Conservation (phyloP, 768 basidiomycete genomes). For the Xanthoconium stramineum region DNA sequence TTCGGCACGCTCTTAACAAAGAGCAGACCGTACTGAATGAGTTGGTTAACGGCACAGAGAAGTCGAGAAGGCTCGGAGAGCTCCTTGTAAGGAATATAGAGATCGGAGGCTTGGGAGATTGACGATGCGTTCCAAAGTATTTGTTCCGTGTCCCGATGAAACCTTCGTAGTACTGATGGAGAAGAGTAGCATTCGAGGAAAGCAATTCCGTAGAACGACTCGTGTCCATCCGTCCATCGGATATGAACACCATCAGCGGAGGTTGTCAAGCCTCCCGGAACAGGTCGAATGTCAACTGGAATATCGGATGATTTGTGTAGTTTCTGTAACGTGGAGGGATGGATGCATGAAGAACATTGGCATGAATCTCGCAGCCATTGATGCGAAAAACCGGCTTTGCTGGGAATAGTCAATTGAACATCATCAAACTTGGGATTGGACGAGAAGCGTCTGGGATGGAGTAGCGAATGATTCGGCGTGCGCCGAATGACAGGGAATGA, state of each 20-base stretch:
- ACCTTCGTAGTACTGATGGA: slow-evolving; percentile 32
- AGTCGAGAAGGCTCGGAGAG: slow-evolving; percentile 47
- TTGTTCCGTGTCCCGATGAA: slow-evolving; percentile 43
- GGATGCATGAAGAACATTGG: slow-evolving; percentile 66
- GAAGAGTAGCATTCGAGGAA: slow-evolving; percentile 53
- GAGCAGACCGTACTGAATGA: slow-evolving; percentile 68
- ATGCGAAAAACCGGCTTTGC: slow-evolving; percentile 54
- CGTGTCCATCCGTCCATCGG: slow-evolving; percentile 58
- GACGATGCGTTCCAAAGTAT: slow-evolving; percentile 45
- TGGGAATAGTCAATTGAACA: slow-evolving; percentile 14
- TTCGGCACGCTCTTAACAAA: slow-evolving; percentile 73
- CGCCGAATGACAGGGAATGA: background rate
- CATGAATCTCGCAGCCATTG: slow-evolving; percentile 87
- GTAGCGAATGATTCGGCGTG: background rate
- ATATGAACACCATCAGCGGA: slow-evolving; percentile 46
- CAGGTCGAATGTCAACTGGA: slow-evolving; percentile 46
- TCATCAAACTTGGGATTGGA: slow-evolving; percentile 12
- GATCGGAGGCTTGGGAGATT: slow-evolving; percentile 36
- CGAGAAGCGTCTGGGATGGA: slow-evolving; percentile 3
- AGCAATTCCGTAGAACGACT: slow-evolving; percentile 47
- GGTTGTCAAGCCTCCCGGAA: slow-evolving; percentile 39
- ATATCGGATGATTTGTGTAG: slow-evolving; percentile 69
- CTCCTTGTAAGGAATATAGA: slow-evolving; percentile 56
- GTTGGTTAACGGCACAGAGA: slow-evolving; percentile 60
- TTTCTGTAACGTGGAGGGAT: slow-evolving; percentile 78